phyloP scores from a whole-genome alignment of 768 basidiomycete genomes.

The Hydnomerulius pinastri region DNA sequence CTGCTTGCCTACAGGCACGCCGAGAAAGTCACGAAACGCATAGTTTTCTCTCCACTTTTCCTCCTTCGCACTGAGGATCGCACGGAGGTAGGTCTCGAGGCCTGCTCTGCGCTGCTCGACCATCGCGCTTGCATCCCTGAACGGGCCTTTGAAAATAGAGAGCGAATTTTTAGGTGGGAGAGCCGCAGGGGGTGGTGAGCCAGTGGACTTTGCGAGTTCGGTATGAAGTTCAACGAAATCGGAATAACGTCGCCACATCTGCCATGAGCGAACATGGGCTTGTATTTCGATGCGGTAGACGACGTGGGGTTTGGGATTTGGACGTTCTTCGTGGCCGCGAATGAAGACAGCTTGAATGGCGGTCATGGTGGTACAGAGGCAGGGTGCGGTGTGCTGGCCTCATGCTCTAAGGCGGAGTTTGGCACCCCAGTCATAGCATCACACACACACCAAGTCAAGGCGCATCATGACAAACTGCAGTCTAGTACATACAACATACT shows the following conservation, averaged over 20 bases:
- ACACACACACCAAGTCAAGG: no score
- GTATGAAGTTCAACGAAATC: slow-evolving; percentile 89
- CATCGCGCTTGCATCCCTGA: slow-evolving; percentile 52
- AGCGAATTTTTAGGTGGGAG: slow-evolving; percentile 86
- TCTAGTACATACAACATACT: neutral
- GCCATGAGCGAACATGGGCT: slow-evolving; percentile 90
- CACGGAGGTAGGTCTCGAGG: slow-evolving; percentile 83
- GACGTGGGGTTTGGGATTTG: slow-evolving; percentile 72
- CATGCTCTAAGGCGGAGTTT: neutral
- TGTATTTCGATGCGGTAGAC: slow-evolving; percentile 85
- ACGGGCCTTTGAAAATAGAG: slow-evolving; percentile 60
- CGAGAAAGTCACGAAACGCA: slow-evolving; percentile 86
- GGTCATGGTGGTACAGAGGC: slow-evolving; percentile 45
- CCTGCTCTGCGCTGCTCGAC: slow-evolving; percentile 77
- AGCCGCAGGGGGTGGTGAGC: slow-evolving; percentile 72
- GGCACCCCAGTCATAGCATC: neutral
- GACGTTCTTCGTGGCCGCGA: slow-evolving; percentile 66
- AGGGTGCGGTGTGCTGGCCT: slow-evolving; percentile 2
- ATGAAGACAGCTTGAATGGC: slow-evolving; percentile 79
- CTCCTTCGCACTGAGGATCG: slow-evolving; percentile 81
- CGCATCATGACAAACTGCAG: neutral
- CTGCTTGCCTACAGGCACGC: slow-evolving; percentile 70
- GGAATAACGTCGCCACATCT: slow-evolving; percentile 92
- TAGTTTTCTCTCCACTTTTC: slow-evolving; percentile 78
- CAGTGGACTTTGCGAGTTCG: slow-evolving; percentile 78